These are phyloP conservation scores for Paecilomyces sp. DNA, from an alignment of 2,329 filamentous ascomycete genomes.

Conservation along the genomic window DNA sequence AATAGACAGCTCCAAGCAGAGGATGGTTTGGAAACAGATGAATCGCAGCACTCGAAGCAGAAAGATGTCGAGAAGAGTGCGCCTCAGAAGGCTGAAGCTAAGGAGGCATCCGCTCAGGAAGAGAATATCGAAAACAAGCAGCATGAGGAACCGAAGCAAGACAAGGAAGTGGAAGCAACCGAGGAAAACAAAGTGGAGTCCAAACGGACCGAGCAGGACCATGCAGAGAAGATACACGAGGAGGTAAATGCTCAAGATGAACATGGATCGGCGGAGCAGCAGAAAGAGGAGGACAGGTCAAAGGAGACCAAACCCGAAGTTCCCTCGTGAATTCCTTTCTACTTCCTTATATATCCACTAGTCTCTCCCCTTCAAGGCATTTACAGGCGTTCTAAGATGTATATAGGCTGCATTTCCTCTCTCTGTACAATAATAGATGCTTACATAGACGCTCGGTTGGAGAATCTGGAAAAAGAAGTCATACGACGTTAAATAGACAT, in stretches of 20 bases:
- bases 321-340: neutral
- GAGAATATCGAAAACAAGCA: neutral
- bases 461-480: neutral
- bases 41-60: constrained; percentile 4
- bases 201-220: neutral
- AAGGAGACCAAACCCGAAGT: neutral
- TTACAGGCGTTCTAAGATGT: neutral
- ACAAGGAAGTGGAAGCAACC: neutral
- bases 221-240: neutral
- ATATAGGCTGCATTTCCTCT: neutral
- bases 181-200: neutral
- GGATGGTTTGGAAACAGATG: neutral
- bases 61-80: neutral
- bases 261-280: neutral
- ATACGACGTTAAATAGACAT: neutral
- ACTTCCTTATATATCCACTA: neutral
- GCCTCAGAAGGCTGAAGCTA: neutral
- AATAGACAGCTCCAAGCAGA: neutral
- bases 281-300: neutral
- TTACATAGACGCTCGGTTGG: neutral
- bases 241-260: neutral
- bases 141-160: constrained; percentile 10
- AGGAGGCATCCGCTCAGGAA: neutral
- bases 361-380: neutral
- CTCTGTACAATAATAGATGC: neutral